Evolutionary conservation across 257 asterid genomes (phyloP), one percentile per base, ranked within the genome.

Genomic region (Solanum dulcamara): DNA sequence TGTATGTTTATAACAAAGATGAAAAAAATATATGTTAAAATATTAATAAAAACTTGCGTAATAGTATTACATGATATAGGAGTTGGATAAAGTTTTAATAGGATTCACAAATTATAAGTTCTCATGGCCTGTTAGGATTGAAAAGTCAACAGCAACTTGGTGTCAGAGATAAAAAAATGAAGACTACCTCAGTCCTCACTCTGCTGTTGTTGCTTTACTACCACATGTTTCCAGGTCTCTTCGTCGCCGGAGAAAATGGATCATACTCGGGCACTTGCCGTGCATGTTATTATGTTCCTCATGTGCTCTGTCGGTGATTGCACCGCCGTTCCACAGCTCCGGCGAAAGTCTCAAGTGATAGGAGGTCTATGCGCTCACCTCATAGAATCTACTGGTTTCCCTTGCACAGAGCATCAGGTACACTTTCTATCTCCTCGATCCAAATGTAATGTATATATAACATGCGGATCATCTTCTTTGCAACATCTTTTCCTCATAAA

Each of bases 331-430:
- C 67, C 89, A 33, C 83, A 85, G 81, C 85, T 88, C 92, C 92
- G 88, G 64, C 89, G 86, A 17, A 86, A 90, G 80, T 85, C 93
- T 68, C 86, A 88, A 8, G 74, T 89, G 8, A 89, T 87, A 82
- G 92, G 96, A 84, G 92, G 98, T 40, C 95, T 96, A n/a, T 96
- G 99, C 86, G 88, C 93, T 64, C 57, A 86, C 84, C 90, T 96
- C 90, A 90, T 96, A 75, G 90, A 90, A 77, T 96, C 97, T 80
- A 57, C 88, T 59, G 99, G 99, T 81, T 94, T 89, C 89, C 97
- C 96, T 81, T 96, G 99, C 96, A 79, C 90, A 20, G 98, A 96
- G 75, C 96, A 96, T 92, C 86, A 81, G 11, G 99, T 96, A 93
- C 87, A 38, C 28, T 84, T 86, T 83, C 86, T 81, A 74, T 62